Conservation (phyloP, 345 rosid genomes). For the Euphorbia pulcherrima region DNA sequence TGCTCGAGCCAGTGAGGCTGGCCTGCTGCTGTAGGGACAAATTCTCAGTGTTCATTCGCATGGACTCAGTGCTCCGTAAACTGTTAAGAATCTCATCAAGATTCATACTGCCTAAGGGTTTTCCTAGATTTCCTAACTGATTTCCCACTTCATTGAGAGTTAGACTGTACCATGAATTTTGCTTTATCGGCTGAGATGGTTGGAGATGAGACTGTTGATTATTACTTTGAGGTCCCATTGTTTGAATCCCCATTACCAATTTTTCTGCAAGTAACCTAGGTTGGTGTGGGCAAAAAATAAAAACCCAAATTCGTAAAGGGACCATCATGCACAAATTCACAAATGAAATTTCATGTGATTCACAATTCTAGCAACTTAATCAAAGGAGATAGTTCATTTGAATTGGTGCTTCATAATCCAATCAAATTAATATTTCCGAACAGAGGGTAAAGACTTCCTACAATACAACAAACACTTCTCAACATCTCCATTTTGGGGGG, state of each 20-base stretch:
- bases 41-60: conserved; percentile 23
- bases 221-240: conserved; percentile 49
- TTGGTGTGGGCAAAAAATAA: neutral
- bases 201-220: conserved; percentile 38
- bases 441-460: no score
- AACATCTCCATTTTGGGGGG: no score
- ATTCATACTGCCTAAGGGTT: conserved; percentile 54
- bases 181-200: conserved; percentile 33
- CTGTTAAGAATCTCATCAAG: conserved; percentile 53
- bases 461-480: neutral
- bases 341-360: no score
- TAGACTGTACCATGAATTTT: conserved; percentile 44
- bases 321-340: no score
- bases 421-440: no score
- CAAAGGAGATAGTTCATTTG: no score
- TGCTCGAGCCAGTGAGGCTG: conserved; percentile 43
- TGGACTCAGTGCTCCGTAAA: conserved; percentile 37
- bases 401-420: no score
- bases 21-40: conserved; percentile 42
- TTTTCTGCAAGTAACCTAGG: conserved; percentile 5
- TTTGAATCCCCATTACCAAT: conserved; percentile 57
- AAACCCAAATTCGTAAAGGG: neutral
- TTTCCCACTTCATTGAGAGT: conserved; percentile 46
- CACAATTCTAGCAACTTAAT: no score
- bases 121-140: conserved; percentile 41